These are phyloP conservation scores for Eleusine indica DNA, from an alignment of 176 grass and related monocot genomes.

Conservation along the genomic window DNA sequence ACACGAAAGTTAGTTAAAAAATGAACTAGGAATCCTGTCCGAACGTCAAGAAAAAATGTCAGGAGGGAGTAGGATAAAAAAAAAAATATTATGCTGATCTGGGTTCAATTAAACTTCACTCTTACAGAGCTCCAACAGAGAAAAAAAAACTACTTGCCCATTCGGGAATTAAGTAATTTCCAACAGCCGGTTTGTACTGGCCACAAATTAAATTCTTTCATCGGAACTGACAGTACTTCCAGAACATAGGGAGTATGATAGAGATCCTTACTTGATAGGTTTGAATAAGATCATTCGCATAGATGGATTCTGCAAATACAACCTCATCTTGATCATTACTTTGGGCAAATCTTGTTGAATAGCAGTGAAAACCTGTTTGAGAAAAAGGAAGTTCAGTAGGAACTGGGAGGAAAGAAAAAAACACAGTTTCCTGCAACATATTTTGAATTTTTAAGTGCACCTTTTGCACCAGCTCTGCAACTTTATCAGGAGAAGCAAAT, in stretches of 20 bases:
- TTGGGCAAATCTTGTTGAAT: conserved; percentile 81
- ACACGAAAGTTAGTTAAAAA: too few species aligned
- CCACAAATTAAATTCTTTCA: too few species aligned
- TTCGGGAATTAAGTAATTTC: too few species aligned
- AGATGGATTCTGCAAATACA: conserved; percentile 96
- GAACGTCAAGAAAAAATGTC: too few species aligned
- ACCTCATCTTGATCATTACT: conserved; percentile 79
- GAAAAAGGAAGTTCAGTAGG: neutral
- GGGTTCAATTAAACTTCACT: neutral
- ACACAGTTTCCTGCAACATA: neutral
- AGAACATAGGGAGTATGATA: neutral
- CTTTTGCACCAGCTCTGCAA: conserved; percentile 90
- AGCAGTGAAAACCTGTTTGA: conserved; percentile 60
- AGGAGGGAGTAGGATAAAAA: neutral
- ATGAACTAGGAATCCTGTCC: too few species aligned
- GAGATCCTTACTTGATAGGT: conserved; percentile 82
- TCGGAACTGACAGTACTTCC: too few species aligned
- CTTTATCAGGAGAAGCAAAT: conserved; percentile 96
- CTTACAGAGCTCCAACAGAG: neutral
- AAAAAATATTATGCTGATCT: neutral
- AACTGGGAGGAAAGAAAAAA: conserved; percentile 16
- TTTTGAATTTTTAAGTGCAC: conserved; percentile 43
- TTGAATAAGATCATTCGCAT: conserved; percentile 97
- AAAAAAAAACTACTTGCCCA: neutral
- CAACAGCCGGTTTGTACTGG: too few species aligned